Evolutionary conservation across 148 eudicot species (phyloP).

Genomic region (Silene uniflora): DNA sequence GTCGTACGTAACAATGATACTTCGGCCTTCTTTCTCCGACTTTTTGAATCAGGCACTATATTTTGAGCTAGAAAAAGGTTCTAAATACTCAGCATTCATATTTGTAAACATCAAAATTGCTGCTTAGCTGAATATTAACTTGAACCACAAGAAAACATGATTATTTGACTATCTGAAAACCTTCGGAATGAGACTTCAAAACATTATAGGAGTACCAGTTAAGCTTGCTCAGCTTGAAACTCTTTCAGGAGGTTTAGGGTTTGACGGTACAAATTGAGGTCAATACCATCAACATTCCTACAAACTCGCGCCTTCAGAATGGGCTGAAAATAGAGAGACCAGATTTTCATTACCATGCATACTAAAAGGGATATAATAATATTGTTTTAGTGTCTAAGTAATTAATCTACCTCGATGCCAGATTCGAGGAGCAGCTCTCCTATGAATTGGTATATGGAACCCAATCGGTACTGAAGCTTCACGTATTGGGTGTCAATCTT

Average conservation of each 20-base stretch:
- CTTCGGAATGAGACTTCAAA: background rate
- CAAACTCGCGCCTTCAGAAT: constrained; percentile 80
- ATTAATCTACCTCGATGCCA: constrained; percentile 43
- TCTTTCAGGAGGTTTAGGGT: constrained; percentile 66
- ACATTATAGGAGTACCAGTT: background rate
- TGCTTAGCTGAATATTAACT: no score
- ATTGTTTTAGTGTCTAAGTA: background rate
- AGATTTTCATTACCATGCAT: background rate
- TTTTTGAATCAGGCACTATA: no score
- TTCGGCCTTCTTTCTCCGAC: no score
- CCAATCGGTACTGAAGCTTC: constrained; percentile 51
- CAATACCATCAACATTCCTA: constrained; percentile 90
- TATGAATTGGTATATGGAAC: constrained; percentile 82
- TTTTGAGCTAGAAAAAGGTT: no score
- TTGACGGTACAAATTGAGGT: constrained; percentile 76
- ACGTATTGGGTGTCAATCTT: constrained; percentile 66
- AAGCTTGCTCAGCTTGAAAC: constrained; percentile 58
- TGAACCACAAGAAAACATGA: no score
- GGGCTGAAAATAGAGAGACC: constrained; percentile 35
- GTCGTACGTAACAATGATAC: no score
- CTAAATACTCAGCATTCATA: no score
- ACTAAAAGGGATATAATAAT: background rate
- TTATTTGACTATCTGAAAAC: background rate
- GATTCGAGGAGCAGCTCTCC: constrained; percentile 71
- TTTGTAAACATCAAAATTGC: no score